These are phyloP conservation scores for Athelia psychrophila DNA, from an alignment of 1,284 basidiomycete species.

Conservation along the genomic window DNA sequence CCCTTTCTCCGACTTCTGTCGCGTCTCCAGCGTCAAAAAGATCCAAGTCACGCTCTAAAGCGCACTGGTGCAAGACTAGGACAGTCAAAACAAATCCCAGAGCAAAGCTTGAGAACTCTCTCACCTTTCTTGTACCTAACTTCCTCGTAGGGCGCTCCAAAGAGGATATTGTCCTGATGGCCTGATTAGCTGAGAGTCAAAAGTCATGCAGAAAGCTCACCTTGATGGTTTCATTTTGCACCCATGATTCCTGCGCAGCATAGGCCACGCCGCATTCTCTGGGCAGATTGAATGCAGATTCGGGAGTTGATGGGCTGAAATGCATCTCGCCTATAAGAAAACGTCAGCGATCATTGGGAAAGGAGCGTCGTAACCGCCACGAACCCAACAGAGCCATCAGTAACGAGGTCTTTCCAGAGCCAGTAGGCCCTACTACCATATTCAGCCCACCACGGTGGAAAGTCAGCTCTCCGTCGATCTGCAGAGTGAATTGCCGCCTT, in stretches of 20 bases:
- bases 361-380: no score
- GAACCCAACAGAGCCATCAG: constrained; percentile 47
- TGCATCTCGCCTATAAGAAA: constrained; percentile 36
- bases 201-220: constrained; percentile 12
- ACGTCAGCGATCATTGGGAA: no score
- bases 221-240: constrained; percentile 47
- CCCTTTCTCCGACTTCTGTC: constrained; percentile 53
- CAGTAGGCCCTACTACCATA: constrained; percentile 59
- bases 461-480: constrained; percentile 48
- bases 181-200: neutral
- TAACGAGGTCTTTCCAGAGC: constrained; percentile 43
- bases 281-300: constrained; percentile 53
- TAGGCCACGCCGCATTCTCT: constrained; percentile 56
- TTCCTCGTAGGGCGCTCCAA: constrained; percentile 73
- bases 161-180: constrained; percentile 74
- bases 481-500: constrained; percentile 40
- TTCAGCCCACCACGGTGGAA: constrained; percentile 57
- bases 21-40: constrained; percentile 59
- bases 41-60: constrained; percentile 51
- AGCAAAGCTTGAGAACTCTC: constrained; percentile 18
- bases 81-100: constrained; percentile 3
- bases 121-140: constrained; percentile 72
- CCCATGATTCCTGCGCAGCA: constrained; percentile 66
- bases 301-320: constrained; percentile 38
- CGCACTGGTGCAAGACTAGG: constrained; percentile 49